Conservation (phyloP, 345 rosid species). For the Pistacia vera region DNA sequence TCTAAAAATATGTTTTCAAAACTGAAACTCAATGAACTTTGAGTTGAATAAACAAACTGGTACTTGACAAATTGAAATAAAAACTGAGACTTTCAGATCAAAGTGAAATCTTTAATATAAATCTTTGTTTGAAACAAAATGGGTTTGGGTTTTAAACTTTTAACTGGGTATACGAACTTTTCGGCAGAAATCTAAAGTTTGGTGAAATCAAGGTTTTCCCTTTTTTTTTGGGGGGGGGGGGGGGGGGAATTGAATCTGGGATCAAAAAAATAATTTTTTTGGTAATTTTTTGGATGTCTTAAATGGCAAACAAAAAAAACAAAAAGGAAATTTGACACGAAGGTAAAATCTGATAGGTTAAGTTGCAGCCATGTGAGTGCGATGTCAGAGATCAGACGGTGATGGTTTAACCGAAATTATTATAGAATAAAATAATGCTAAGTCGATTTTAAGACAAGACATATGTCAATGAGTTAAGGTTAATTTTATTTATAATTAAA, state of each 20-base stretch:
- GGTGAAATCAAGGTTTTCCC: conserved; percentile 23
- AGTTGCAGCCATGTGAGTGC: conserved; percentile 12
- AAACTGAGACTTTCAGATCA: conserved; percentile 19
- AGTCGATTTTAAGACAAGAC: not conserved
- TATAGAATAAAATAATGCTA: conserved; percentile 1
- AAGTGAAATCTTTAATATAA: conserved; percentile 11
- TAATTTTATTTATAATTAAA: not conserved
- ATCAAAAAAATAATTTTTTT: not conserved
- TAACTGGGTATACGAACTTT: conserved; percentile 34
- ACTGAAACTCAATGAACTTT: not conserved
- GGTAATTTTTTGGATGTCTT: conserved; percentile 12
- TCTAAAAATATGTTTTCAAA: not conserved
- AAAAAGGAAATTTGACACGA: not conserved
- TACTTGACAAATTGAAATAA: not conserved
- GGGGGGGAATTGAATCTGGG: conserved; percentile 28
- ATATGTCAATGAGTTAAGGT: conserved; percentile 11
- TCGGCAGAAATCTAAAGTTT: conserved; percentile 12
- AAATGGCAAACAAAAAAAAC: not conserved
- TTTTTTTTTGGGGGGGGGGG: not conserved
- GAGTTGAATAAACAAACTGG: not conserved
- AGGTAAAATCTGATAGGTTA: not conserved
- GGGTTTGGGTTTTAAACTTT: conserved; percentile 22
- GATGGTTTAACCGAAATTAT: conserved; percentile 3
- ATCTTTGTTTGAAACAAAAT: not conserved
- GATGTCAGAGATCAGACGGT: conserved; percentile 20